A percentile compares a stretch with the other conserved stretches of the same genome.
These are phyloP conservation scores for Priceomyces haplophilus DNA, from an alignment of 805 yeast species.

Conservation along the genomic window DNA sequence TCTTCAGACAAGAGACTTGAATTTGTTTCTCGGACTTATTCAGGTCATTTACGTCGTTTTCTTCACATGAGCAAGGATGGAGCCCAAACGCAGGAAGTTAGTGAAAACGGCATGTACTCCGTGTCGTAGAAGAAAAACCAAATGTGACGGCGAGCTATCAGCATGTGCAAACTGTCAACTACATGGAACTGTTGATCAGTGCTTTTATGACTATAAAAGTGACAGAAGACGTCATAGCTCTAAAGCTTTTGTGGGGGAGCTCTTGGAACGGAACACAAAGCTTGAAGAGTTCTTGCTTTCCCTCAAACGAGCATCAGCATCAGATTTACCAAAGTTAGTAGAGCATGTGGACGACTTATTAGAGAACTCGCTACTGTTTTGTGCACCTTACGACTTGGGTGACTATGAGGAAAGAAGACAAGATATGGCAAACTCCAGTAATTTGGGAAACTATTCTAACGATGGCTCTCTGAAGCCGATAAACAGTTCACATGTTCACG, in stretches of 20 bases:
- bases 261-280: neutral
- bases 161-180: neutral
- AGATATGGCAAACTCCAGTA: neutral
- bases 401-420: neutral
- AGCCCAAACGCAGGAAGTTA: neutral
- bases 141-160: neutral
- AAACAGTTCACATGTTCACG: neutral
- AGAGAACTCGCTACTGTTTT: neutral
- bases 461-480: neutral
- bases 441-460: neutral
- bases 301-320: neutral
- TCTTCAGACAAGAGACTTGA: too few relatives aligned
- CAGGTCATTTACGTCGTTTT: too few relatives aligned
- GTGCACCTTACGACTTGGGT: neutral
- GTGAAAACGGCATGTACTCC: neutral
- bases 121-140: conserved; percentile 1
- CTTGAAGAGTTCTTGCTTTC: neutral
- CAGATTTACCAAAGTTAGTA: neutral
- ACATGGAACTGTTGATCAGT: neutral
- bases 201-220: neutral
- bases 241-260: neutral
- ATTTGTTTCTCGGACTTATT: too few relatives aligned
- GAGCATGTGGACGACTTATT: neutral
- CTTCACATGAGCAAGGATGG: neutral
- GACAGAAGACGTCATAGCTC: conserved; percentile 1